A percentile compares a stretch with the other conserved stretches of the same genome.
phyloP scores from a whole-genome alignment of 345 rosid genomes.

The Hibiscus syriacus region DNA sequence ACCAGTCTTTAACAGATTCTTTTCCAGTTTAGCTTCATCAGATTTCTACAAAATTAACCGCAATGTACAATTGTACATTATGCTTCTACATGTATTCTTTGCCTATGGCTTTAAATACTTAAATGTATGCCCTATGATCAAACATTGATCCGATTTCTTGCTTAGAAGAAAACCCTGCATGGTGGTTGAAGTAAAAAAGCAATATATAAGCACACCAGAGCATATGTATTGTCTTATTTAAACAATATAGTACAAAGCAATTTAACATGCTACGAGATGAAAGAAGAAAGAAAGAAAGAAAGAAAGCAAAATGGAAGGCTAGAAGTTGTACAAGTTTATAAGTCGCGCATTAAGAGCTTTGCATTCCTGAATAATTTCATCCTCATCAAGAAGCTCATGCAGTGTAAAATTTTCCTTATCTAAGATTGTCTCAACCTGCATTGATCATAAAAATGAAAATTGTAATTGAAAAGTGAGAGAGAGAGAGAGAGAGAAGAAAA shows the following conservation, averaged over 20 bases:
- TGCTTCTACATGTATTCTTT: too few relatives aligned
- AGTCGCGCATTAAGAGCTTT: slow-evolving; percentile 82
- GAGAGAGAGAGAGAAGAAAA: not conserved
- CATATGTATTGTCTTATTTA: not conserved
- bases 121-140: not conserved
- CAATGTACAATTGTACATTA: too few relatives aligned
- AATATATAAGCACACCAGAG: not conserved
- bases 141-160: not conserved
- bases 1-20: too few relatives aligned
- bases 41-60: too few relatives aligned
- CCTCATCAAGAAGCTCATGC: slow-evolving; percentile 96
- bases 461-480: not conserved
- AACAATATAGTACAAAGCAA: not conserved
- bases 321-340: slow-evolving; percentile 58
- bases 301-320: not conserved
- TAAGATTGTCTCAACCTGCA: slow-evolving; percentile 87
- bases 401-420: slow-evolving; percentile 76
- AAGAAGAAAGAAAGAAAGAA: not conserved
- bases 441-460: slow-evolving; percentile 1
- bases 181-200: not conserved
- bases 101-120: not conserved
- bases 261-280: not conserved
- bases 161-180: not conserved
- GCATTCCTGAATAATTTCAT: slow-evolving; percentile 97
- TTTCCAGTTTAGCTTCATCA: too few relatives aligned